Evolutionary conservation across 306 rosid species (phyloP).

Genomic region (Acacia acuminata): DNA sequence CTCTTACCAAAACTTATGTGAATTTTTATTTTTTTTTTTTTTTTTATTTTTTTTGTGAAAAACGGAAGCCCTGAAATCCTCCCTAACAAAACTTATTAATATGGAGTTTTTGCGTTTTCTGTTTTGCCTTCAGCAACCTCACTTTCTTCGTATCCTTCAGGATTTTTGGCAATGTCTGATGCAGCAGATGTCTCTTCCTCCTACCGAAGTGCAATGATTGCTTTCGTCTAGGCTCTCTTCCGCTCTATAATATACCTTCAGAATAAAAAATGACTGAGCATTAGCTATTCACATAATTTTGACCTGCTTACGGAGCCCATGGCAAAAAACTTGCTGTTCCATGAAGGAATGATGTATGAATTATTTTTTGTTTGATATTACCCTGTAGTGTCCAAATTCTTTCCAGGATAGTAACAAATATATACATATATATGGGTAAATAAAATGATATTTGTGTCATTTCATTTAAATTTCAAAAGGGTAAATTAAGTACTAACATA

Average conservation of each 20-base stretch:
- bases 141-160: conserved; percentile 17
- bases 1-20: too few species aligned
- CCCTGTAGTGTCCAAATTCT: background rate
- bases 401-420: too few species aligned
- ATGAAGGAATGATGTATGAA: background rate
- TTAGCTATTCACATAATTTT: conserved; percentile 29
- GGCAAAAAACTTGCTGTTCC: background rate
- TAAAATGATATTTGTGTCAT: too few species aligned
- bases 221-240: conserved; percentile 55
- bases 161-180: background rate
- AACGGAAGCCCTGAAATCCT: too few species aligned
- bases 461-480: too few species aligned
- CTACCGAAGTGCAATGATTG: conserved; percentile 16
- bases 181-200: conserved; percentile 17
- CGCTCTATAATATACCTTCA: conserved; percentile 42
- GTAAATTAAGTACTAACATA: too few species aligned
- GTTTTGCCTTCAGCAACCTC: conserved; percentile 19
- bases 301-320: background rate
- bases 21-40: too few species aligned
- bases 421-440: too few species aligned
- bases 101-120: conserved; percentile 6
- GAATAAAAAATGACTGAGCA: conserved; percentile 27
- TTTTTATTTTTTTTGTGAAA: too few species aligned
- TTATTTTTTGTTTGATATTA: conserved; percentile 6
- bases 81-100: too few species aligned